Conservation (phyloP, 345 rosid genomes). For the Isatis tinctoria region DNA sequence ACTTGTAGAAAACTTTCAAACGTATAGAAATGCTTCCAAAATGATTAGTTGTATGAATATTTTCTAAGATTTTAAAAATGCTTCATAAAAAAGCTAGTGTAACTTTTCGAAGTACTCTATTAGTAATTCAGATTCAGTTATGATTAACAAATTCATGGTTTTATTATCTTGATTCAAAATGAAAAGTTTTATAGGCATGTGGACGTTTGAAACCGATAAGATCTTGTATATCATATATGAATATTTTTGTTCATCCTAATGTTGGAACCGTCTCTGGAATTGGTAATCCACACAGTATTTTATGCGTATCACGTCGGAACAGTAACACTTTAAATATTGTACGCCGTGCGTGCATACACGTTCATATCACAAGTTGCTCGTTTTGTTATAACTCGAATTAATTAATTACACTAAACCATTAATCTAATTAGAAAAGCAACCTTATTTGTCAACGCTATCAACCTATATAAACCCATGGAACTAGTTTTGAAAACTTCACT, state of each 20-base stretch:
- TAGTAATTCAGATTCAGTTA: background rate
- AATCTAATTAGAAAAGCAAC: background rate
- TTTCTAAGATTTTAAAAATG: background rate
- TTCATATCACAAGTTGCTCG: slow-evolving; percentile 10
- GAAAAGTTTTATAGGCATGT: background rate
- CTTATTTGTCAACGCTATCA: slow-evolving; percentile 7
- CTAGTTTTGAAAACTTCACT: slow-evolving; percentile 24
- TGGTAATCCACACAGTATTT: slow-evolving; percentile 13
- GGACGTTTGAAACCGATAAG: background rate
- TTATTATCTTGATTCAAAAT: background rate
- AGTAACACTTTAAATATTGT: background rate
- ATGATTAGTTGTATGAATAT: background rate
- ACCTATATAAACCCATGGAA: slow-evolving; percentile 16
- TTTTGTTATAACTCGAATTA: background rate
- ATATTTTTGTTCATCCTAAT: background rate
- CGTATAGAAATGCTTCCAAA: background rate
- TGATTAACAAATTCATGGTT: background rate
- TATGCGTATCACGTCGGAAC: slow-evolving; percentile 31
- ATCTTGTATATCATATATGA: background rate
- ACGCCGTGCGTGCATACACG: slow-evolving; percentile 36
- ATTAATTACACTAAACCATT: background rate
- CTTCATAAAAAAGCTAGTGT: background rate
- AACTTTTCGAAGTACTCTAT: background rate
- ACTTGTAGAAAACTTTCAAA: background rate
- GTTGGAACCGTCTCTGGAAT: slow-evolving; percentile 10